Evolutionary conservation across 2,329 filamentous ascomycete genomes (phyloP).

Genomic region (Dactylellina parvicollis): DNA sequence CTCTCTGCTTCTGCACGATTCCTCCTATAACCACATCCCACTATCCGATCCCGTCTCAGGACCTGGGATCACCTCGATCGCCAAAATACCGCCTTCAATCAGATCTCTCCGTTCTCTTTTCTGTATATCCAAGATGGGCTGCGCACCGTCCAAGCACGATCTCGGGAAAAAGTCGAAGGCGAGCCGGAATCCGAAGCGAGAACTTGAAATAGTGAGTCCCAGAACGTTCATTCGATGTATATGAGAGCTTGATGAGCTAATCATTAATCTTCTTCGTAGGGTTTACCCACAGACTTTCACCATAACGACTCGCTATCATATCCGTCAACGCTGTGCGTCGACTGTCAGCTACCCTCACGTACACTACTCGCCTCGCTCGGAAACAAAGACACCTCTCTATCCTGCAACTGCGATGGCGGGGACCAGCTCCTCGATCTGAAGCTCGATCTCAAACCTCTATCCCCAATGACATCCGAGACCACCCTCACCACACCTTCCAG

Average conservation of each 20-base stretch:
- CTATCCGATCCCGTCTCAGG: conserved; percentile 37
- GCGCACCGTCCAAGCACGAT: conserved; percentile 42
- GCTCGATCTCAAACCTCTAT: conserved; percentile 37
- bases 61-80: conserved; percentile 22
- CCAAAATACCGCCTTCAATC: conserved; percentile 46
- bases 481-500: conserved; percentile 8
- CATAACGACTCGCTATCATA: conserved; percentile 45
- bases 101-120: conserved; percentile 29
- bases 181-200: conserved; percentile 23
- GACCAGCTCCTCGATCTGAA: conserved; percentile 29
- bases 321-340: conserved; percentile 51
- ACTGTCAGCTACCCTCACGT: conserved; percentile 40
- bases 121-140: conserved; percentile 46
- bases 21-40: neutral
- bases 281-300: conserved; percentile 44
- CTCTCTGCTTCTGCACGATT: conserved; percentile 1
- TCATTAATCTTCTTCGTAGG: neutral
- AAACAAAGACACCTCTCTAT: conserved; percentile 27
- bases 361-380: conserved; percentile 41
- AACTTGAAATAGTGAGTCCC: conserved; percentile 47
- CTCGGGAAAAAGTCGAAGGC: conserved; percentile 26
- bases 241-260: neutral
- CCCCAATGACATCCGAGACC: conserved; percentile 21
- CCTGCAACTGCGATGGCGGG: conserved; percentile 35
- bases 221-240: neutral